Base-by-base conservation (phyloP, 2,329 filamentous ascomycete species). In the Nakataea oryzae region DNA sequence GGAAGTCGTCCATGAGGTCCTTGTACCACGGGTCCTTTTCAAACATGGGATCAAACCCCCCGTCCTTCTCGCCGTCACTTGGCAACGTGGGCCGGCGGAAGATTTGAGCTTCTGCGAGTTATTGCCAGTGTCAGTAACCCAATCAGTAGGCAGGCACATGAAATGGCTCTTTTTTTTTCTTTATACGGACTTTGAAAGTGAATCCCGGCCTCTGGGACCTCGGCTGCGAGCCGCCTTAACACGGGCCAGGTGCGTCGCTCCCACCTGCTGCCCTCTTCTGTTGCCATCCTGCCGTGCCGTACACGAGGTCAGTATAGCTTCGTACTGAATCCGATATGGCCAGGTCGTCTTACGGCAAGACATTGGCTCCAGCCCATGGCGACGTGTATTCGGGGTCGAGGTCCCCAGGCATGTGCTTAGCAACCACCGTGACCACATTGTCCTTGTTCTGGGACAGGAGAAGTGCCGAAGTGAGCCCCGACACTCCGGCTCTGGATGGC, bases 321-420 rank as follows among this genome's bases (percentile, higher is more conserved):
- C n/a, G 28, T 24, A 11, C 8, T 8, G 14, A 34, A 34, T 7
- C 28, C n/a, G n/a, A n/a, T n/a, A n/a, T n/a, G 17, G 47, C 14
- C 28, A 66, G 13, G 63, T 17, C 41, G 1, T 65, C 86, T 65
- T 69, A 90, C 86, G 89, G 91, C 64, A 88, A 73, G 69, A 86
- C 87, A 70, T 95, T 93, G 65, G 91, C 91, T 17, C 91, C 91
- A 3, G 91, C 91, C 89, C 90, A 96, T 0, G 91, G 91, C 7
- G 90, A 96, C 0, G 90, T 87, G 73, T 96, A 97, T 78, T 96
- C 89, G 67, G 93, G 88, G 67, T 93, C 89, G 74, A 93, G 95
- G 76, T 97, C 93, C 47, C 93, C 93, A 0, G 93, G 93, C 88
- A 96, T 95, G 72, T 96, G 89, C 70, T 93, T 96, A 6, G 91